Base-by-base conservation (phyloP, 2,329 filamentous ascomycete species). In the Aspergillus sp. region DNA sequence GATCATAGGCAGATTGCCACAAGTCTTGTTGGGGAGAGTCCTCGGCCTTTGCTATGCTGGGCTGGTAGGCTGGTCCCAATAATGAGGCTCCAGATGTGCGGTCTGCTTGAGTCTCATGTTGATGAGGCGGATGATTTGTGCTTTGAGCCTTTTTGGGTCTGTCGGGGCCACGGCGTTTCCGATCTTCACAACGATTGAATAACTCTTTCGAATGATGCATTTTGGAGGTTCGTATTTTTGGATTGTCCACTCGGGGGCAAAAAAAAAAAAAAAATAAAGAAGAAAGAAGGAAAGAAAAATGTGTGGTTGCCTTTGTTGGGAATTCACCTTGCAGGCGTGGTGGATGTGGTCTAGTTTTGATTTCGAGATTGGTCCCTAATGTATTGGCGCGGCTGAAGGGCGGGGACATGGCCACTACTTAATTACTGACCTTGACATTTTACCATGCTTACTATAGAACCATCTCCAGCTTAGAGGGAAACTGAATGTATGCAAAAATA, bases 1-100 rank as follows among this genome's bases (percentile, higher is more conserved):
- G 41, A n/a, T 53, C 41, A 43, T 55, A 55, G 9, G 52, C 52
- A 36, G 29, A 10, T 42, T 55, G 50, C 54, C 54, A 56, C 33
- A 55, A 41, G 39, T 53, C 48, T 42, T 41, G 7, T 30, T 42
- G 41, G 30, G 32, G 32, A 34, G 32, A 34, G 32, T 10, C 32
- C 32, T 34, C 32, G 5, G n/a, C n/a, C 32, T 34, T 34, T 34
- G 32, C n/a, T 34, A 34, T 34, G 32, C n/a, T 34, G 32, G 32
- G 32, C n/a, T 34, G 3, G 32, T 34, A 10, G 32, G 32, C 32
- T 34, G 32, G 5, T 34, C 7, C n/a, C n/a, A 10, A 34, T 34
- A 34, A 7, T 34, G 32, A 34, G 32, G 32, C 7, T 34, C 32
- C n/a, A 34, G 32, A 34, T 10, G n/a, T 10, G 3, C 32, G n/a